Base-by-base conservation (phyloP, 1,139 yeast genomes). In the Geotrichum aggregatum region DNA sequence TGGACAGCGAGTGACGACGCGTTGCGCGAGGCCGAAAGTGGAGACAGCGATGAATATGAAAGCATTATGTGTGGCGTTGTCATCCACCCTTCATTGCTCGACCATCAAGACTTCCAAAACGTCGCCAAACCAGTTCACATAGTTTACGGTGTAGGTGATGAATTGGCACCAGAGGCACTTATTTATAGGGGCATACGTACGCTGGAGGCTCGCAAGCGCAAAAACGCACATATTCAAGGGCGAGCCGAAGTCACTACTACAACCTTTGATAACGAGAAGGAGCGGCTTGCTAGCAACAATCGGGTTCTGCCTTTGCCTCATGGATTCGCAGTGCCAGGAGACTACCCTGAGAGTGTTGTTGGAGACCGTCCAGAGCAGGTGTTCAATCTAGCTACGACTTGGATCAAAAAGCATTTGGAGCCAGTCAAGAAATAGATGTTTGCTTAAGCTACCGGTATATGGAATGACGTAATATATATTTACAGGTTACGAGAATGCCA, bases 291-390 rank as follows among this genome's bases (percentile, higher is more conserved):
- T 5, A 35, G 40, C 33, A 57, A 40, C 54, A 56, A 46, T 28
- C 34, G 43, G n/a, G 51, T 48, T n/a, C 54, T 53, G 3, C 61
- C 62, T 1, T 56, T 71, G 24, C 75, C 75, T 2, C 75, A 71
- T 57, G 74, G 75, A 1, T 71, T 71, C 59, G 72, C 72, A 1
- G 72, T 71, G 18, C 70, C 71, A 24, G 74, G 74, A 1, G 75
- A 71, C 50, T 71, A 71, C 52, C 62, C 69, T 10, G 60, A 58
- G 18, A 46, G 55, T 0, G 56, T 56, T 28, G 69, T 66, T 2
- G 68, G 67, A 69, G 56, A 79, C 40, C 49, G 53, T 22, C 69
- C 69, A 1, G 54, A 52, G 14, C 57, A 59, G 46, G 68, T 64
- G 13, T 41, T 64, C 16, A 55, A 58, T 19, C 49, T 57, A 10